Evolutionary conservation across 2,329 filamentous ascomycete species (phyloP), one percentile per base, ranked within the genome.

Genomic region (Biscogniauxia mediterranea): DNA sequence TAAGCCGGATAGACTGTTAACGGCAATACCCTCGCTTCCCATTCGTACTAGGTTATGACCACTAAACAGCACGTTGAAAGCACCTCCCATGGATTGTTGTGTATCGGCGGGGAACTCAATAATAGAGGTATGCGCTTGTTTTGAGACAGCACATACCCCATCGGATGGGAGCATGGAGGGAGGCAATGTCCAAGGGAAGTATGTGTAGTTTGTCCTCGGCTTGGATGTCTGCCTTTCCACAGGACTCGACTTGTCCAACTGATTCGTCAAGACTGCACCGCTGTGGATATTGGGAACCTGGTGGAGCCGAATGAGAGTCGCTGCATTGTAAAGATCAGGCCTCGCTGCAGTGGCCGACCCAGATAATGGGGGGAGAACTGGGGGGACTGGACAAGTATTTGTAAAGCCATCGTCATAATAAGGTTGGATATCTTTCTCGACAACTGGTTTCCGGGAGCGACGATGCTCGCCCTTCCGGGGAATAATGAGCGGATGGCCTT

Each of bases 111-210:
- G 84, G 67, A 89, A 89, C 67, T 89, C 86, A 59, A 89, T 84
- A 56, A 80, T 80, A 20, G 95, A 88, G 2, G 92, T 90, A 9
- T 89, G 82, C 19, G 89, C 89, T 60, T 87, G 81, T 5, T 86
- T 82, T 66, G 96, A 88, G 13, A 85, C 86, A 4, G 89, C 83
- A 67, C 92, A 96, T n/a, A 83, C 89, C 0, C 90, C 94, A 69
- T 96, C 87, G 9, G 79, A 76, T 0, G 93, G 92, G 2, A 97
- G 83, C 68, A 96, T 81, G 25, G 85, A 82, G 1, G 81, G 80
- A 0, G 95, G 94, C 0, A 99, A 79, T 0, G 95, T 98, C 94
- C 94, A 98, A 0, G 95, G 95, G 71, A 93, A 98, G 69, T 91
- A 89, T 0, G 90, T 94, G 73, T 93, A 89, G 69, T 96, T 96